Percentiles rank a stretch among this genome's conserved stretches.
These are phyloP conservation scores for Inga leiocalycina DNA, from an alignment of 306 rosid genomes.

Conservation along the genomic window DNA sequence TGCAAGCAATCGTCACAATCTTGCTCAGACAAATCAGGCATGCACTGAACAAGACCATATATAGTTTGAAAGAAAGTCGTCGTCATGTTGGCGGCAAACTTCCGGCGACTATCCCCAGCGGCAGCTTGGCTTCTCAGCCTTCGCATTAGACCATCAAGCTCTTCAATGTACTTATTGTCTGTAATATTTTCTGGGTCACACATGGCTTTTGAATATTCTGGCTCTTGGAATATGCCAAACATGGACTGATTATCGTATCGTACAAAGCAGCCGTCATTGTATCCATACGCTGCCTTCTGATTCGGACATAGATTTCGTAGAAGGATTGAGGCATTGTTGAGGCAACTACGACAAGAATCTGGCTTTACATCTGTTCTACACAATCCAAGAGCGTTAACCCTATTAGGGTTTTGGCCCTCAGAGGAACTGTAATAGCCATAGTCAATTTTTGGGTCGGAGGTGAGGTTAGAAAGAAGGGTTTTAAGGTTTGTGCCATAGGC, in stretches of 20 bases:
- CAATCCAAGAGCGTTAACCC: slow-evolving; percentile 22
- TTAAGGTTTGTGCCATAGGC: slow-evolving; percentile 36
- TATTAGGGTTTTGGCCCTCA: slow-evolving; percentile 24
- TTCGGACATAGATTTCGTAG: background rate
- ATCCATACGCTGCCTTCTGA: background rate
- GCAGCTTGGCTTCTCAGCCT: background rate
- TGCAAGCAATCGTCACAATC: slow-evolving; percentile 12
- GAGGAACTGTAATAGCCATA: slow-evolving; percentile 30
- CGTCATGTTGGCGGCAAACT: background rate
- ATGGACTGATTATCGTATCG: background rate
- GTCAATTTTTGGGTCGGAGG: background rate
- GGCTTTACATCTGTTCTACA: slow-evolving; percentile 34
- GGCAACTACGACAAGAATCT: slow-evolving; percentile 32
- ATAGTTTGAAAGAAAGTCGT: background rate
- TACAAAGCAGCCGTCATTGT: background rate
- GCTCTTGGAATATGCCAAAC: background rate
- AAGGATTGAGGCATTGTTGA: slow-evolving; percentile 1
- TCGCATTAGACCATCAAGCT: background rate
- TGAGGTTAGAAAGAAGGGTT: slow-evolving; percentile 35
- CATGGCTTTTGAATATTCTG: background rate
- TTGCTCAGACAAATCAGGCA: slow-evolving; percentile 26
- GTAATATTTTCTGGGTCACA: background rate
- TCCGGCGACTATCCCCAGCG: background rate
- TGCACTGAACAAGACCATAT: slow-evolving; percentile 37
- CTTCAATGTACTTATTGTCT: background rate